phyloP scores from a whole-genome alignment of 2,329 filamentous ascomycete genomes.

The Cladosporium halotolerans region DNA sequence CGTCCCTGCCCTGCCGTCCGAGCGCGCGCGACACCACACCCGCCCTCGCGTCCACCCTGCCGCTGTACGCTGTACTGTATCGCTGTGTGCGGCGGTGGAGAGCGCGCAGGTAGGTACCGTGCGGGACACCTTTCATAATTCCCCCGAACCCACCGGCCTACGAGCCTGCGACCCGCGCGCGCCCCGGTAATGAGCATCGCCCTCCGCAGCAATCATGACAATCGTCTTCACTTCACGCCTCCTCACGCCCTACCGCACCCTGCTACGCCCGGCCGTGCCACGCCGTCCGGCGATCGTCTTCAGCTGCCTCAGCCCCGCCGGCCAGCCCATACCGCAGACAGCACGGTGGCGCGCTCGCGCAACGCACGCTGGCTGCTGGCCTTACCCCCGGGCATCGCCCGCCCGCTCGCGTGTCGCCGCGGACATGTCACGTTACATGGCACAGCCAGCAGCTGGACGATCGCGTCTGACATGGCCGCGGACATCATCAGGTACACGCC shows the following conservation, averaged over 20 bases:
- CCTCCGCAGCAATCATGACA: too few species aligned
- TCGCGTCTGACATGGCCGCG: constrained; percentile 4
- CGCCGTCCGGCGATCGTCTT: constrained; percentile 7
- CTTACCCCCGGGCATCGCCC: constrained; percentile 1
- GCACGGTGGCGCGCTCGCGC: constrained; percentile 1
- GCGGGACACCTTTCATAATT: too few species aligned
- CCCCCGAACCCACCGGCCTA: too few species aligned
- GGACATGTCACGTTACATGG: constrained; percentile 6
- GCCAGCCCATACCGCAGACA: background rate
- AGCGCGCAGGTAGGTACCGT: too few species aligned
- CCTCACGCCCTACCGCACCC: background rate
- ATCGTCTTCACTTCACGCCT: too few species aligned
- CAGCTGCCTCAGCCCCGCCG: constrained; percentile 10
- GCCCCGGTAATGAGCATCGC: too few species aligned
- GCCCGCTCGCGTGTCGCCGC: background rate
- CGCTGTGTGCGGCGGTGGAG: background rate
- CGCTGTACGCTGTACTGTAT: too few species aligned
- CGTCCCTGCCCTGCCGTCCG: background rate
- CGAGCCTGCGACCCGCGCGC: too few species aligned
- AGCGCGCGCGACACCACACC: background rate
- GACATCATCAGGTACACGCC: background rate
- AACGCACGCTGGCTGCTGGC: constrained; percentile 1
- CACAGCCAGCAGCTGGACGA: constrained; percentile 1
- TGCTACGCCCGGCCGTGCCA: background rate
- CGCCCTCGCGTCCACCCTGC: background rate